Evolutionary conservation across 768 basidiomycete species (phyloP).

Genomic region (Lactifluus piperatus): DNA sequence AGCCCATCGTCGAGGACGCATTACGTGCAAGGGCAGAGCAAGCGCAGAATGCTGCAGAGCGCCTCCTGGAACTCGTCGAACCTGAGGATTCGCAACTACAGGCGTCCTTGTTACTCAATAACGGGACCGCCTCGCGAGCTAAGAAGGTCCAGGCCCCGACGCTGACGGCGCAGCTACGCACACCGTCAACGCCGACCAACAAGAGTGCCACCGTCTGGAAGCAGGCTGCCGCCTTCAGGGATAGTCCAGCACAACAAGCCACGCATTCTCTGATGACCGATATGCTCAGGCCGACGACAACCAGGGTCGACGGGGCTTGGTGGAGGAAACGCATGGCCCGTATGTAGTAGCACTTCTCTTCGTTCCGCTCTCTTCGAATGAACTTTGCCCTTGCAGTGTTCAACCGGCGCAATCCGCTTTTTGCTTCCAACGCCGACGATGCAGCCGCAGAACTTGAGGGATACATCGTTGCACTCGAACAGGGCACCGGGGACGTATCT

Average conservation of each 20-base stretch:
- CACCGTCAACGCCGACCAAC: conserved; percentile 60
- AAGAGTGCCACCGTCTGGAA: conserved; percentile 50
- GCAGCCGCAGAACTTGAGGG: conserved; percentile 42
- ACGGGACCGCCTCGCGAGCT: conserved; percentile 33
- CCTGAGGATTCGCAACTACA: conserved; percentile 41
- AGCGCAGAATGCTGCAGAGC: conserved; percentile 87
- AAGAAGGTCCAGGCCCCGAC: conserved; percentile 31
- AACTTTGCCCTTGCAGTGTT: conserved; percentile 31
- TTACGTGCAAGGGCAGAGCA: conserved; percentile 83
- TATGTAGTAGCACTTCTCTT: conserved; percentile 37
- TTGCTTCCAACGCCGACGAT: conserved; percentile 32
- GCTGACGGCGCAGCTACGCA: conserved; percentile 25
- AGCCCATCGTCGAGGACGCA: conserved; percentile 70
- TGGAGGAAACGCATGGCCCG: conserved; percentile 71
- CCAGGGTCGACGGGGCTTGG: conserved; percentile 71
- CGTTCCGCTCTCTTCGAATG: background rate
- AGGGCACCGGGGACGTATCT: conserved; percentile 41
- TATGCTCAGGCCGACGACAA: conserved; percentile 35
- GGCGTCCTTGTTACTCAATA: conserved; percentile 15
- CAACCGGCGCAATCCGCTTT: conserved; percentile 39
- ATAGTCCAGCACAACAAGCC: conserved; percentile 58
- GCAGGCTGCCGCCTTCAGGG: conserved; percentile 71
- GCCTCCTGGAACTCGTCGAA: conserved; percentile 79
- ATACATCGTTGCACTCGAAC: conserved; percentile 46
- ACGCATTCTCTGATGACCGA: conserved; percentile 50